Percentiles rank a stretch among this genome's conserved stretches.
Evolutionary conservation across 1,139 yeast genomes (phyloP).

Genomic region (Yamadazyma jaroonii): DNA sequence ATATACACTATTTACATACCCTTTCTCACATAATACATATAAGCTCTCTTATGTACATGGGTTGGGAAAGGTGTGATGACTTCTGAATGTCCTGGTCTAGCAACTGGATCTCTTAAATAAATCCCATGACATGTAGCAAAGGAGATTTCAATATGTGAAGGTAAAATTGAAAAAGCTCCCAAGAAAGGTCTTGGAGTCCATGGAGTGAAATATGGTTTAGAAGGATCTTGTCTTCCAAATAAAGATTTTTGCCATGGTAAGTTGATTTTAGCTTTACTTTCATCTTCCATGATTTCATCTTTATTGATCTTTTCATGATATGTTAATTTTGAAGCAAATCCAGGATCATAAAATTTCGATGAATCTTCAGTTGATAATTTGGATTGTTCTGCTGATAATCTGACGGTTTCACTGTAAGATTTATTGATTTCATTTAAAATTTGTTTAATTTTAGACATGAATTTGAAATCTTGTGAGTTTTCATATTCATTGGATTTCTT

Average conservation of each 20-base stretch:
- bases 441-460: constrained; percentile 50
- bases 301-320: constrained; percentile 48
- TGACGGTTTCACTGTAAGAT: constrained; percentile 47
- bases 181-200: constrained; percentile 94
- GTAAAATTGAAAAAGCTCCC: constrained; percentile 89
- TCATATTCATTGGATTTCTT: constrained; percentile 37
- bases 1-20: constrained; percentile 45
- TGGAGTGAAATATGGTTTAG: constrained; percentile 88
- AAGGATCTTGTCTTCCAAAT: constrained; percentile 75
- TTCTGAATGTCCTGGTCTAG: constrained; percentile 96
- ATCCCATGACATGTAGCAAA: constrained; percentile 93
- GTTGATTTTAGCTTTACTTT: constrained; percentile 43
- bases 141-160: constrained; percentile 87
- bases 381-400: constrained; percentile 29
- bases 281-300: constrained; percentile 57
- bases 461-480: constrained; percentile 35
- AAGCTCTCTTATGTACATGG: constrained; percentile 89
- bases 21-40: constrained; percentile 87
- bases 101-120: constrained; percentile 93
- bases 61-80: constrained; percentile 87
- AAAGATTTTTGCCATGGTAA: constrained; percentile 77
- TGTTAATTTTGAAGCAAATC: constrained; percentile 55
- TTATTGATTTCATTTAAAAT: constrained; percentile 54
- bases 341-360: constrained; percentile 41
- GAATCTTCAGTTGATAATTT: constrained; percentile 26